phyloP scores from a whole-genome alignment of 345 rosid genomes.

The Geranium brycei region DNA sequence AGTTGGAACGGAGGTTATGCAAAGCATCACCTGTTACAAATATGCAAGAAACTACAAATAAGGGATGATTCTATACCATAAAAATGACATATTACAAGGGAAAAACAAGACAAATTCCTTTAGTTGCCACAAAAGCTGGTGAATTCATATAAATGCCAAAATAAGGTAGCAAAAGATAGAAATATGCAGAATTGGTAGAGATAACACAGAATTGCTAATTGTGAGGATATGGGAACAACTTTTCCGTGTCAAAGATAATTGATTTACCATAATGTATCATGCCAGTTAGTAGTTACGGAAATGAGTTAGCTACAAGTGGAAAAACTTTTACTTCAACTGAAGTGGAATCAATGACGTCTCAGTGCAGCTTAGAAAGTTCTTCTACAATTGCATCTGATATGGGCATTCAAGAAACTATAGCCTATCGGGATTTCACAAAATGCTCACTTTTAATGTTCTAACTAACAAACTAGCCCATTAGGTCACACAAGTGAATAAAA shows the following conservation, averaged over 20 bases:
- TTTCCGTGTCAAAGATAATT: not conserved
- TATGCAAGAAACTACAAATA: slow-evolving; percentile 3
- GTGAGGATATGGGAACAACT: not conserved
- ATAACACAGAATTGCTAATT: not conserved
- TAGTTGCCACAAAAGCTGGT: not conserved
- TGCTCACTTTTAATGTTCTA: not conserved
- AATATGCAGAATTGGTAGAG: not conserved
- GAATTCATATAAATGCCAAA: not conserved
- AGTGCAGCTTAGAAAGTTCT: not conserved
- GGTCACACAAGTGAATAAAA: too few species aligned
- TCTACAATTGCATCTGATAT: not conserved
- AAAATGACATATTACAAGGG: not conserved
- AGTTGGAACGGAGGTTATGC: slow-evolving; percentile 61
- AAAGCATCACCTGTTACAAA: slow-evolving; percentile 78
- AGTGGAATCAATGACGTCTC: not conserved
- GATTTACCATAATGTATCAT: not conserved
- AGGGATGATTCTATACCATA: too few species aligned
- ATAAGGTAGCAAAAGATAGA: not conserved
- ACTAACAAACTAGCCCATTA: not conserved
- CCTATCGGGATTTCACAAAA: not conserved
- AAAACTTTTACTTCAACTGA: not conserved
- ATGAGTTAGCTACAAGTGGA: not conserved
- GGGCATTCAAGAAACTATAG: not conserved
- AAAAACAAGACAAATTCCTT: not conserved
- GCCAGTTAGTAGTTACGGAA: too few species aligned